Evolutionary conservation across 805 yeast genomes (phyloP).

Genomic region (Torulaspora gathmanii): DNA sequence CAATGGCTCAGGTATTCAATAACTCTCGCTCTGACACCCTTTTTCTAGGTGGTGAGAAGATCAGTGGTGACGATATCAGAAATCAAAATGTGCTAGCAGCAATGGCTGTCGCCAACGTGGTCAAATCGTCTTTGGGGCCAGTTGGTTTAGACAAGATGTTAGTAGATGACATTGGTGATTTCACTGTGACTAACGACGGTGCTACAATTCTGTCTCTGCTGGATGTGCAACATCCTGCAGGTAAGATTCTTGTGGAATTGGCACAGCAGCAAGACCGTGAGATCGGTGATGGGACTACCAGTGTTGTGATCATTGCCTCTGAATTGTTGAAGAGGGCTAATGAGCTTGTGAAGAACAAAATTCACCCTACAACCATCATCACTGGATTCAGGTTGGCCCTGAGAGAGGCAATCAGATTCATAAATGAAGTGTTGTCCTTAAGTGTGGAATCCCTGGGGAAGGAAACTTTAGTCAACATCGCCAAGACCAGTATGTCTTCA

Average conservation of each 20-base stretch:
- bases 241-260: constrained; percentile 90
- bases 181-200: constrained; percentile 97
- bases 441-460: constrained; percentile 77
- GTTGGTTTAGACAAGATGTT: constrained; percentile 98
- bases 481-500: constrained; percentile 95
- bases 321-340: constrained; percentile 90
- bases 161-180: constrained; percentile 98
- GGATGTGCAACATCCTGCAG: constrained; percentile 99
- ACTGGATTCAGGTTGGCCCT: constrained; percentile 93
- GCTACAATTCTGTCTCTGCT: constrained; percentile 87
- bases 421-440: constrained; percentile 76
- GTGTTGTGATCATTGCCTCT: constrained; percentile 93
- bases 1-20: constrained; percentile 61
- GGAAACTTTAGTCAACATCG: constrained; percentile 82
- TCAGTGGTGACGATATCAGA: constrained; percentile 93
- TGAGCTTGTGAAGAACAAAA: constrained; percentile 85
- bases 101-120: constrained; percentile 71
- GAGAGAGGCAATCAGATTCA: constrained; percentile 83
- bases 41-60: constrained; percentile 92
- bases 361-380: constrained; percentile 97
- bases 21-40: constrained; percentile 87
- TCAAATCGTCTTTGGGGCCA: constrained; percentile 92
- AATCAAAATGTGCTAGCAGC: constrained; percentile 96
- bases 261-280: constrained; percentile 99
- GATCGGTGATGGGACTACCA: constrained; percentile 97